Evolutionary conservation across 2,329 filamentous ascomycete genomes (phyloP).

Genomic region (Emmonsiellopsis sp.): DNA sequence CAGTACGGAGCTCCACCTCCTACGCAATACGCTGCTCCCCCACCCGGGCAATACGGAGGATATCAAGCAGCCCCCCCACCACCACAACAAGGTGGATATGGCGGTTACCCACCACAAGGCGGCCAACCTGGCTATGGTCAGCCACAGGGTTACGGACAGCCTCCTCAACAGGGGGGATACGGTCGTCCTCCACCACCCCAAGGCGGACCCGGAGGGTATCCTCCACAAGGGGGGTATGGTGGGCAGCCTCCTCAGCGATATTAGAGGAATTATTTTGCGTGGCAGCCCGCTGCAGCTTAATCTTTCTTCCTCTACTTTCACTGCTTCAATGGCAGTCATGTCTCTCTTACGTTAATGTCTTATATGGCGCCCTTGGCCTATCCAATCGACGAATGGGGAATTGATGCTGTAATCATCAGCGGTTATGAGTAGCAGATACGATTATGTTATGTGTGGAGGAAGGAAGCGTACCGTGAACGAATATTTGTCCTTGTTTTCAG

Average conservation of each 20-base stretch:
- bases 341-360: too few species aligned
- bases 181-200: constrained; percentile 4
- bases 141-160: neutral
- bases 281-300: neutral
- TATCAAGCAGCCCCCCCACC: constrained; percentile 23
- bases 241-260: constrained; percentile 2
- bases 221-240: constrained; percentile 18
- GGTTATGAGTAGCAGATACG: too few species aligned
- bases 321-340: too few species aligned
- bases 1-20: constrained; percentile 14
- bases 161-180: neutral
- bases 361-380: too few species aligned
- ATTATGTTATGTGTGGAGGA: too few species aligned
- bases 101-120: constrained; percentile 10
- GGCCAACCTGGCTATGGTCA: neutral
- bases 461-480: too few species aligned
- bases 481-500: too few species aligned
- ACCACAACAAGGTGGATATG: constrained; percentile 12
- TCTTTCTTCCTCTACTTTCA: neutral
- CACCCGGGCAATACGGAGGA: constrained; percentile 10
- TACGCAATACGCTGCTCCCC: constrained; percentile 11
- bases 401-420: too few species aligned
- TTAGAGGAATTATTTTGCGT: neutral
- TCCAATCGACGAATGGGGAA: too few species aligned
- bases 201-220: constrained; percentile 8